Base-by-base conservation (phyloP, 768 basidiomycete species). In the Crepidotus variabilis region DNA sequence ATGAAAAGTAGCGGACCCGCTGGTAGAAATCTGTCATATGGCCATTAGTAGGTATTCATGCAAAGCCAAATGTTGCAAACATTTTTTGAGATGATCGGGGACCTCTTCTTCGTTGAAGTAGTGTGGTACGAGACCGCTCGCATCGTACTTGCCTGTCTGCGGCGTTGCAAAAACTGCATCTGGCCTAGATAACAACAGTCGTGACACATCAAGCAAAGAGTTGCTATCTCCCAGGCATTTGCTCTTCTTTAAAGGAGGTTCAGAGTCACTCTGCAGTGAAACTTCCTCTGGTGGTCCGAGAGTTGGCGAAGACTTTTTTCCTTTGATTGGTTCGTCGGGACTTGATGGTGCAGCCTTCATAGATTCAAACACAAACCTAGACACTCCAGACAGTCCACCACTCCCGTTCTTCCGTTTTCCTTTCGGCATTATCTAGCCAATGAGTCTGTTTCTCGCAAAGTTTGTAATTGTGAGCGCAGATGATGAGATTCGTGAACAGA, bases 1-100 rank as follows among this genome's bases (percentile, higher is more conserved):
- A 72, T 0, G 89, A 89, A 68, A 98, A 94, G 61, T 84, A 86
- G 1, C 92, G 84, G 53, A 83, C 78, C 32, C 96, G 79, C 69
- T 98, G 96, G 5, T 80, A 80, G 66, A 90, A 98, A 69, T 98
- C 95, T 98, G 64, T 43, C 47, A 56, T 33, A 22, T 32, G 52
- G 32, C 9, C 48, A 51, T 47, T 7, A 52, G 60, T 20, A 47
- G 32, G 32, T n/a, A 35, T n/a, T n/a, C n/a, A 23, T 10, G 20
- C 22, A 20, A 22, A 8, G 23, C 52, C 54, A 34, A 50, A 48
- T 51, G 39, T 14, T 23, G 75, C 88, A 58, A 64, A 95, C 94
- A 96, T 78, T 97, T 97, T 62, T 81, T 76, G 8, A 96, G 78
- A 65, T 89, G 81, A 16, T 80, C 73, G 2, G 94, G 94, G 9